Percentiles rank a stretch among this genome's conserved stretches.
These are phyloP conservation scores for Ulmus americana DNA, from an alignment of 331 rosid genomes.

Conservation along the genomic window DNA sequence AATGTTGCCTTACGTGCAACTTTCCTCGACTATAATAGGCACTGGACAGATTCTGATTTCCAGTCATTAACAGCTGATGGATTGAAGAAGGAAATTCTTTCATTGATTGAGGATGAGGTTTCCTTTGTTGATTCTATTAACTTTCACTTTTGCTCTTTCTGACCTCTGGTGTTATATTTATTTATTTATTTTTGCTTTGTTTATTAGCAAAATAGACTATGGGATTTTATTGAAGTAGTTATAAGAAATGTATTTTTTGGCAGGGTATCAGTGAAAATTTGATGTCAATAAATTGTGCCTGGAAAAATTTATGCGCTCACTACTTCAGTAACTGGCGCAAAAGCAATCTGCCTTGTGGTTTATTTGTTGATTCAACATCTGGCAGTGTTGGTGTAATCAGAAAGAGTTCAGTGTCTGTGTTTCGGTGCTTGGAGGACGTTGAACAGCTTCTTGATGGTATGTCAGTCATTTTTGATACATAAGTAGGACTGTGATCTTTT, in stretches of 20 bases:
- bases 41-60: conserved; percentile 70
- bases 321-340: conserved; percentile 85
- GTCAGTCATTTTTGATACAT: conserved; percentile 9
- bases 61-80: conserved; percentile 68
- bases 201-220: neutral
- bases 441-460: conserved; percentile 74
- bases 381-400: conserved; percentile 69
- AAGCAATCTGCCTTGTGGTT: conserved; percentile 61
- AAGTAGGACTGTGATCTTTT: neutral
- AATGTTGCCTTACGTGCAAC: conserved; percentile 66
- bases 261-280: conserved; percentile 61
- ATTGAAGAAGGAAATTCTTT: conserved; percentile 79
- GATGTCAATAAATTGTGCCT: conserved; percentile 51
- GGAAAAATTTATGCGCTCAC: conserved; percentile 62
- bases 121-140: conserved; percentile 2
- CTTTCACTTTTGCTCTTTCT: conserved; percentile 12
- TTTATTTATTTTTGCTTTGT: neutral
- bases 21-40: conserved; percentile 67
- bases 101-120: conserved; percentile 86
- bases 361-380: conserved; percentile 55
- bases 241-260: conserved; percentile 20
- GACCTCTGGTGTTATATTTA: neutral
- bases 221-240: conserved; percentile 8
- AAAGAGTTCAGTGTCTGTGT: conserved; percentile 64
- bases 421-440: conserved; percentile 73